phyloP scores from a whole-genome alignment of 2,329 filamentous ascomycete species.

The Lasiodiplodia citricola region DNA sequence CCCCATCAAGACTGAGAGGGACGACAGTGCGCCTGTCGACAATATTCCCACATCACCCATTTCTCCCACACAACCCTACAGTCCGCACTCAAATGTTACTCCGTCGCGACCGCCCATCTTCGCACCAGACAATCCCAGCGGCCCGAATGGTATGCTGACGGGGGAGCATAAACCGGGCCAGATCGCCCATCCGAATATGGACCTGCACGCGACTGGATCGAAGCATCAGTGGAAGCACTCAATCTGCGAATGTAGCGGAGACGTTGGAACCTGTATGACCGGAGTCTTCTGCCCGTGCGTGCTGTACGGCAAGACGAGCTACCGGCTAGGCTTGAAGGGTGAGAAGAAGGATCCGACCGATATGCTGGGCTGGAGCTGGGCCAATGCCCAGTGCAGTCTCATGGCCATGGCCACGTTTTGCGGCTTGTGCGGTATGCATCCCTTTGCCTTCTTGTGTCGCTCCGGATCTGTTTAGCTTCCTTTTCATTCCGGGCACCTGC shows the following conservation, averaged over 20 bases:
- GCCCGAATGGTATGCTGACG: conserved; percentile 46
- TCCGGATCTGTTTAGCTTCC: not conserved
- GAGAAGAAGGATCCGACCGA: conserved; percentile 49
- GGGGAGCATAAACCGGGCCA: conserved; percentile 46
- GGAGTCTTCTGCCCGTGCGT: conserved; percentile 52
- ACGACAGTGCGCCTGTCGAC: conserved; percentile 23
- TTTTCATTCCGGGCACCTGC: not conserved
- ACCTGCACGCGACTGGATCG: conserved; percentile 31
- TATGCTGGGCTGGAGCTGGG: conserved; percentile 41
- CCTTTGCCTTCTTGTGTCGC: not conserved
- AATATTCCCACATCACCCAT: conserved; percentile 15
- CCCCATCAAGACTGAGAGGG: conserved; percentile 33
- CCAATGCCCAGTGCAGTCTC: conserved; percentile 48
- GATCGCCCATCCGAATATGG: conserved; percentile 50
- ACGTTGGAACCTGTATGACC: conserved; percentile 45
- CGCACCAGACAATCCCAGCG: conserved; percentile 42
- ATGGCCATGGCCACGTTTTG: conserved; percentile 41
- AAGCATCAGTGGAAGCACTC: conserved; percentile 39
- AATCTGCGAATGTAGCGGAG: conserved; percentile 42
- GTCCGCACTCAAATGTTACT: conserved; percentile 31
- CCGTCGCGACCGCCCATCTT: conserved; percentile 34
- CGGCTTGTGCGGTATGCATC: conserved; percentile 40
- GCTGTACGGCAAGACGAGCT: conserved; percentile 50
- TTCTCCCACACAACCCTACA: conserved; percentile 30
- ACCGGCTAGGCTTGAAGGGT: conserved; percentile 47